These are phyloP conservation scores for Pichia eremophila DNA, from an alignment of 805 yeast species.

Conservation along the genomic window DNA sequence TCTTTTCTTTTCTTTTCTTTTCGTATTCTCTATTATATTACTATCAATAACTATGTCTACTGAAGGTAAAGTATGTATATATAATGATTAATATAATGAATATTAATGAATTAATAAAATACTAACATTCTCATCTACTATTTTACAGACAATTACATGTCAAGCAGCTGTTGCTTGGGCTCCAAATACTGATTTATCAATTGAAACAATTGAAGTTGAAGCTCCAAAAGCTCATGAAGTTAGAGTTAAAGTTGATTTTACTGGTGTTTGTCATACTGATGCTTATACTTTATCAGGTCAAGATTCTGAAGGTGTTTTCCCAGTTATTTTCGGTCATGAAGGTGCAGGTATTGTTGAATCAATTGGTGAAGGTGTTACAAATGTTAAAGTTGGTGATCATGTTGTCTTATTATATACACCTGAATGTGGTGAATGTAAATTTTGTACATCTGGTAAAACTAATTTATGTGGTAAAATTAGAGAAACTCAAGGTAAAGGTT, in stretches of 20 bases:
- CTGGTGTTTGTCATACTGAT: conserved; percentile 98
- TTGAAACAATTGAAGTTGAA: conserved; percentile 83
- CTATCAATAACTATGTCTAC: conserved; percentile 18
- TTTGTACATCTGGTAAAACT: conserved; percentile 92
- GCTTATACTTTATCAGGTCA: conserved; percentile 91
- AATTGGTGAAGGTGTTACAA: conserved; percentile 88
- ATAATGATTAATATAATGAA: too few relatives aligned
- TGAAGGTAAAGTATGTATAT: conserved; percentile 23
- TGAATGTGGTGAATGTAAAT: conserved; percentile 91
- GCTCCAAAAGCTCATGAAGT: conserved; percentile 98
- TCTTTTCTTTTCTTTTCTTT: neutral
- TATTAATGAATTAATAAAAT: too few relatives aligned
- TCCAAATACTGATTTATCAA: conserved; percentile 62
- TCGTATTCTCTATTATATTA: neutral
- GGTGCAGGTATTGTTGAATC: conserved; percentile 97
- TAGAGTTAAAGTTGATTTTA: conserved; percentile 74
- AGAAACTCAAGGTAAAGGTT: conserved; percentile 96
- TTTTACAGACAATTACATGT: conserved; percentile 47
- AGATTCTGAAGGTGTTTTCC: conserved; percentile 96
- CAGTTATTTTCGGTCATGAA: conserved; percentile 91
- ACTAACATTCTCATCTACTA: neutral
- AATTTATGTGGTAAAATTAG: conserved; percentile 93
- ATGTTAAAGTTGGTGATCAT: conserved; percentile 85
- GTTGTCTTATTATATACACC: conserved; percentile 95
- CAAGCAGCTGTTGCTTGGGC: conserved; percentile 98